These are phyloP conservation scores for Chaetomium globosum DNA, from an alignment of 2,329 filamentous ascomycete species.

Conservation along the genomic window DNA sequence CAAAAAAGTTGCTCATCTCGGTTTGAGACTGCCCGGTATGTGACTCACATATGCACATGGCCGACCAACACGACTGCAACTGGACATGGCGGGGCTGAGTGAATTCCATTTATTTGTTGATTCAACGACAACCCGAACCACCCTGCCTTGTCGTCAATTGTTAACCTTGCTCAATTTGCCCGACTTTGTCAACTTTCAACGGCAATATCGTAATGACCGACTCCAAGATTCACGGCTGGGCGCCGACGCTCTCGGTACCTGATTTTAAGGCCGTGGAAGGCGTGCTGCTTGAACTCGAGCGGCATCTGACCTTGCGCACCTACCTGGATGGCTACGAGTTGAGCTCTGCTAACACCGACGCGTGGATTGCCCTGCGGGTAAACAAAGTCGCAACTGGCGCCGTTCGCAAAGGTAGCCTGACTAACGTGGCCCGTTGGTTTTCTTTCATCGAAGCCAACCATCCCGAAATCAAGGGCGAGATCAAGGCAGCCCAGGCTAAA, in stretches of 20 bases:
- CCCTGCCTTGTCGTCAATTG: too few species aligned
- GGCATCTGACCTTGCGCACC: slow-evolving; percentile 15
- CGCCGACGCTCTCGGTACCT: not conserved
- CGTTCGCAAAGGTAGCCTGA: slow-evolving; percentile 10
- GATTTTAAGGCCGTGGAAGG: slow-evolving; percentile 14
- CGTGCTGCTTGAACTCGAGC: slow-evolving; percentile 14
- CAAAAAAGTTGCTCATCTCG: too few species aligned
- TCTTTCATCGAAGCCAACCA: slow-evolving; percentile 16
- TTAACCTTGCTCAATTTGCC: too few species aligned
- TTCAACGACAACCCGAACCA: too few species aligned
- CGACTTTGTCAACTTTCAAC: not conserved
- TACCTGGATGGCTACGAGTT: slow-evolving; percentile 15
- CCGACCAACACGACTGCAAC: too few species aligned
- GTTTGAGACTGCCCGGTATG: too few species aligned
- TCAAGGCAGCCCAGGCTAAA: slow-evolving; percentile 12
- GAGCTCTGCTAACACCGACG: slow-evolving; percentile 1
- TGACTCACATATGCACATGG: too few species aligned
- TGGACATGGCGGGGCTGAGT: too few species aligned
- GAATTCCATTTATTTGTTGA: too few species aligned
- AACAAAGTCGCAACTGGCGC: slow-evolving; percentile 15
- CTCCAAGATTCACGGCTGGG: not conserved
- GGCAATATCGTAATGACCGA: not conserved
- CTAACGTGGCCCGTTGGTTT: slow-evolving; percentile 11
- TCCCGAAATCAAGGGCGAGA: slow-evolving; percentile 17
- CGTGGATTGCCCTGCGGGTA: slow-evolving; percentile 8